These are phyloP conservation scores for Yarrowia osloensis DNA, from an alignment of 805 yeast species.

Conservation along the genomic window DNA sequence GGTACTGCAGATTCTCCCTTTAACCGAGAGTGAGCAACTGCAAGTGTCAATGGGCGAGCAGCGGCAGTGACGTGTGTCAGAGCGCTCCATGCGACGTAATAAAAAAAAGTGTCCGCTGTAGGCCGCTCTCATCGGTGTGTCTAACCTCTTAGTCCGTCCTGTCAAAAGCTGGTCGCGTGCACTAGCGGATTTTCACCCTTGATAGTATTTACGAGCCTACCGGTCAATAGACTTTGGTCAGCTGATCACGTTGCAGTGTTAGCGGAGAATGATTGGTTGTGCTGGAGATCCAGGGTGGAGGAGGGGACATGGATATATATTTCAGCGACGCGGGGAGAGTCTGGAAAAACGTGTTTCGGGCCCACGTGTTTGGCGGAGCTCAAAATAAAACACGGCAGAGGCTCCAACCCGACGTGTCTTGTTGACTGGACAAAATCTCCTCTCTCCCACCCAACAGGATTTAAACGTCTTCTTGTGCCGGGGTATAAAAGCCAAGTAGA, in stretches of 20 bases:
- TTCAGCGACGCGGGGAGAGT: background rate
- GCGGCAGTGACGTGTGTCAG: background rate
- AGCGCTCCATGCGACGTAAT: background rate
- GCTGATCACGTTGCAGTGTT: conserved; percentile 26
- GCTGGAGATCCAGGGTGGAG: background rate
- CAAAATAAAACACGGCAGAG: too few relatives aligned
- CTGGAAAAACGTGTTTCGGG: background rate
- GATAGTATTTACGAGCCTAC: conserved; percentile 10
- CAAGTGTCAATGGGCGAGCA: background rate
- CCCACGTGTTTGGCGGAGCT: too few relatives aligned
- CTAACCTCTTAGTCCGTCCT: background rate
- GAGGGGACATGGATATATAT: background rate
- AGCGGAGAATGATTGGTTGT: conserved; percentile 19
- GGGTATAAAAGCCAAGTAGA: background rate
- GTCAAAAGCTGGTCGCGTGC: conserved; percentile 19
- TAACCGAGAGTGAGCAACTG: conserved; percentile 6
- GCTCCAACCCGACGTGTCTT: too few relatives aligned
- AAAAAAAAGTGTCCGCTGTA: too few relatives aligned
- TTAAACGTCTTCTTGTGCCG: background rate
- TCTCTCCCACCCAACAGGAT: background rate
- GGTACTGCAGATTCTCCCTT: background rate
- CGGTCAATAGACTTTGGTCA: conserved; percentile 5
- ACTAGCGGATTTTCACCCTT: conserved; percentile 13
- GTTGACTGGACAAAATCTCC: too few relatives aligned
- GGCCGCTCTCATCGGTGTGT: background rate